These are phyloP conservation scores for Chloranthus sessilifolius DNA, from an alignment of 164 flowering plant species.

Conservation along the genomic window DNA sequence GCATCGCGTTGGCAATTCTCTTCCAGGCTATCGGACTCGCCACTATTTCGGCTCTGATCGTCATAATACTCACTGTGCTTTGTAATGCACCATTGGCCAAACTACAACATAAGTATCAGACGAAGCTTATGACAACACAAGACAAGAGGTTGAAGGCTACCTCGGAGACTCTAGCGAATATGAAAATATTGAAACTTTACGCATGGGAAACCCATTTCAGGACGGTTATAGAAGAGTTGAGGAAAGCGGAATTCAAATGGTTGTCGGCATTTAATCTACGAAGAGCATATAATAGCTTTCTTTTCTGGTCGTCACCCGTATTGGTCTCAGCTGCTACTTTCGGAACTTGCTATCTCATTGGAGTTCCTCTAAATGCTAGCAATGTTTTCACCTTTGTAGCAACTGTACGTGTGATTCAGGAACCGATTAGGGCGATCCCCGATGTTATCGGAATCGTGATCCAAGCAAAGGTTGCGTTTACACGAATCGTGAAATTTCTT, in stretches of 20 bases:
- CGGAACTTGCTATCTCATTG: slow-evolving; percentile 48
- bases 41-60: slow-evolving; percentile 45
- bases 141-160: slow-evolving; percentile 51
- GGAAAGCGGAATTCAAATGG: slow-evolving; percentile 48
- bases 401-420: slow-evolving; percentile 63
- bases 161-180: slow-evolving; percentile 49
- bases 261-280: slow-evolving; percentile 42
- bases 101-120: slow-evolving; percentile 48
- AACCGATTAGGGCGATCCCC: slow-evolving; percentile 51
- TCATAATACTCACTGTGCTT: slow-evolving; percentile 43
- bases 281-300: slow-evolving; percentile 37
- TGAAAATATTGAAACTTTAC: slow-evolving; percentile 64
- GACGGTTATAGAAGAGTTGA: slow-evolving; percentile 33
- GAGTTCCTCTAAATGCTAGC: slow-evolving; percentile 45
- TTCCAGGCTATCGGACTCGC: slow-evolving; percentile 51
- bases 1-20: slow-evolving; percentile 44
- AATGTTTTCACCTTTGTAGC: slow-evolving; percentile 87
- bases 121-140: slow-evolving; percentile 53
- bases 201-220: slow-evolving; percentile 76
- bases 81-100: slow-evolving; percentile 61
- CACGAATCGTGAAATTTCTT: slow-evolving; percentile 45
- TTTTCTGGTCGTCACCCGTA: slow-evolving; percentile 68
- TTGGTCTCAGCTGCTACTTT: slow-evolving; percentile 64
- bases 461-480: slow-evolving; percentile 55
- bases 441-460: slow-evolving; percentile 46